These are phyloP conservation scores for Allium cepa DNA, from an alignment of 106 monocot genomes.

Conservation along the genomic window DNA sequence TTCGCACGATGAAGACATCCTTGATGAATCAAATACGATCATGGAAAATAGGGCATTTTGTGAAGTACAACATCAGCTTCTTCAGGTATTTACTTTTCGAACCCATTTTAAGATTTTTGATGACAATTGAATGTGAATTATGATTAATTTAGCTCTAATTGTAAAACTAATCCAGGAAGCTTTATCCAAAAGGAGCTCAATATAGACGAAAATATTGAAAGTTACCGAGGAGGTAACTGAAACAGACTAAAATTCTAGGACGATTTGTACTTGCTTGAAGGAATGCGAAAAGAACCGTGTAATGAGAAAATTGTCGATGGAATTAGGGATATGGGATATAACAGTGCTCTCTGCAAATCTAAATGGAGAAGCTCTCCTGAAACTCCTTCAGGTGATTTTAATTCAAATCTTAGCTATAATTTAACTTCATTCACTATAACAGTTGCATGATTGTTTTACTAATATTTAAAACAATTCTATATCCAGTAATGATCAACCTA, in stretches of 20 bases:
- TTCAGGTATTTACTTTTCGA: conserved; percentile 20
- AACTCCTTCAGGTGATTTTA: conserved; percentile 52
- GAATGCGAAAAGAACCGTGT: conserved; percentile 32
- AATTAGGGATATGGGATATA: conserved; percentile 39
- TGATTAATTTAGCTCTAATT: neutral
- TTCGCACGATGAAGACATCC: conserved; percentile 10
- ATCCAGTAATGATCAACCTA: neutral
- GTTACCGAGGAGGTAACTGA: conserved; percentile 24
- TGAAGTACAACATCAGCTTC: conserved; percentile 46
- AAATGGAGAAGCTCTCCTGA: conserved; percentile 66
- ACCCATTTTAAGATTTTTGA: neutral
- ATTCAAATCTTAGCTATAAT: neutral
- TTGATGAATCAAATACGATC: neutral
- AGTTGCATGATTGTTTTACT: neutral
- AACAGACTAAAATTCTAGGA: conserved; percentile 9
- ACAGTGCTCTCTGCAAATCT: conserved; percentile 71
- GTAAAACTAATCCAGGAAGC: conserved; percentile 20
- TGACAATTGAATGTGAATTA: neutral
- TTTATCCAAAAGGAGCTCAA: conserved; percentile 31
- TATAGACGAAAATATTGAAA: conserved; percentile 34
- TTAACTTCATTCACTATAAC: neutral
- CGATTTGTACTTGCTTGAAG: neutral
- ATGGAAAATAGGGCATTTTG: conserved; percentile 44
- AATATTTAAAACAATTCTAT: neutral
- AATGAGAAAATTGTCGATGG: conserved; percentile 18